A percentile compares a stretch with the other conserved stretches of the same genome.
Conservation (phyloP, 257 asterid species). For the Nyctanthes arbortristis region DNA sequence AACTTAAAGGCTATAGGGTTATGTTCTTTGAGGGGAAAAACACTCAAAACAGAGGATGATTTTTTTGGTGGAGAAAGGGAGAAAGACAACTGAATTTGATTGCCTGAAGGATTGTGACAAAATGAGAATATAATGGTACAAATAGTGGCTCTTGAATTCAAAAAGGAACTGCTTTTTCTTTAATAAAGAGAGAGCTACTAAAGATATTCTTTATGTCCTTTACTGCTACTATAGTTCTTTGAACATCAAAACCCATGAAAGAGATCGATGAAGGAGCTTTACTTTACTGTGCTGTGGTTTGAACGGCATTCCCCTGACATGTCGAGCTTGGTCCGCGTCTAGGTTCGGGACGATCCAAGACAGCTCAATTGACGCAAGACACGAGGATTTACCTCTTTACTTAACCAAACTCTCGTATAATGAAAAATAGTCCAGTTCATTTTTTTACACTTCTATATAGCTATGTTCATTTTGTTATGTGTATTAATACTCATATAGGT, state of each 20-base stretch:
- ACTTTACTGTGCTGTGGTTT: constrained; percentile 37
- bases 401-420: too few relatives aligned
- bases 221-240: constrained; percentile 34
- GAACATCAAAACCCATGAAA: constrained; percentile 15
- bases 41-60: constrained; percentile 34
- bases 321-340: too few relatives aligned
- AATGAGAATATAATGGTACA: neutral
- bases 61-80: constrained; percentile 21
- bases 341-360: too few relatives aligned
- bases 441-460: neutral
- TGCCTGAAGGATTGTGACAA: constrained; percentile 1
- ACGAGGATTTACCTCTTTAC: too few relatives aligned
- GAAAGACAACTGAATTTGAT: constrained; percentile 7
- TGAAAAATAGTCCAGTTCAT: neutral
- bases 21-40: constrained; percentile 57
- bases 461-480: neutral
- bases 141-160: constrained; percentile 35
- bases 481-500: neutral
- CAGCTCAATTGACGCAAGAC: too few relatives aligned
- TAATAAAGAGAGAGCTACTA: constrained; percentile 64
- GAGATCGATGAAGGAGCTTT: neutral
- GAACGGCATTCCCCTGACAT: too few relatives aligned
- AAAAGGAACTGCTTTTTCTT: constrained; percentile 45
- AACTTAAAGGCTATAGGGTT: neutral
- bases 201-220: constrained; percentile 59